These are phyloP conservation scores for Heliamphora exappendiculata DNA, from an alignment of 148 eudicot species.

Conservation along the genomic window DNA sequence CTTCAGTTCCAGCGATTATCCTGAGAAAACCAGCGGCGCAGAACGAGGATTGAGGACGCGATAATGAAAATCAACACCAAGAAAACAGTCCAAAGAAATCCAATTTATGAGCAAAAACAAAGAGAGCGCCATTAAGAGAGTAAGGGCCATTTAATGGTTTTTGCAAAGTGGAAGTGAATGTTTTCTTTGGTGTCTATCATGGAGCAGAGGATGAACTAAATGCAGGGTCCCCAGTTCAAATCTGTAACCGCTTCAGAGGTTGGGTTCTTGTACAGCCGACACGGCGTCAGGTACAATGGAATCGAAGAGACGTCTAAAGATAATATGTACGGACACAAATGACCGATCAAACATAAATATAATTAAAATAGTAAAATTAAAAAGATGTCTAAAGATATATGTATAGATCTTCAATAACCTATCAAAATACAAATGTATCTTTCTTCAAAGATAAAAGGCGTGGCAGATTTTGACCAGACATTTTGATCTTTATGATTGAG, in stretches of 20 bases:
- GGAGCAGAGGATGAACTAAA: constrained; percentile 6
- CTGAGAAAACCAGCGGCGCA: background rate
- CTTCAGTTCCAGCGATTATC: background rate
- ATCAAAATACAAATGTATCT: too few relatives aligned
- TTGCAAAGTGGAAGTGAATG: constrained; percentile 6
- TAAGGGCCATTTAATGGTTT: background rate
- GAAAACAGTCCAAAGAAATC: background rate
- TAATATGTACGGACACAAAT: too few relatives aligned
- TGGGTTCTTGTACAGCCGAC: too few relatives aligned
- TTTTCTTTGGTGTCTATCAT: background rate
- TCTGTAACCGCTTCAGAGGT: background rate
- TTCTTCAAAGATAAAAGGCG: too few relatives aligned
- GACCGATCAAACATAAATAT: too few relatives aligned
- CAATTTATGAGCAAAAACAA: background rate
- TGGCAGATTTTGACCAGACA: too few relatives aligned
- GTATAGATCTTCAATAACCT: too few relatives aligned
- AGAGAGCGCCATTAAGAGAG: background rate
- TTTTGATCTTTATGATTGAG: too few relatives aligned
- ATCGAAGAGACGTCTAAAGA: too few relatives aligned
- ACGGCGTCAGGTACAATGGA: too few relatives aligned
- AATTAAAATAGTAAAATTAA: too few relatives aligned
- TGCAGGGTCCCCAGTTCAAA: background rate
- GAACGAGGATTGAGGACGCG: background rate
- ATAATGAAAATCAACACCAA: background rate
- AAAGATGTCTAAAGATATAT: too few relatives aligned